Percentiles rank a stretch among this genome's conserved stretches.
These are phyloP conservation scores for Pseudocohnilembus persalinus DNA, from an alignment of 169 alveolate genomes.

Conservation along the genomic window DNA sequence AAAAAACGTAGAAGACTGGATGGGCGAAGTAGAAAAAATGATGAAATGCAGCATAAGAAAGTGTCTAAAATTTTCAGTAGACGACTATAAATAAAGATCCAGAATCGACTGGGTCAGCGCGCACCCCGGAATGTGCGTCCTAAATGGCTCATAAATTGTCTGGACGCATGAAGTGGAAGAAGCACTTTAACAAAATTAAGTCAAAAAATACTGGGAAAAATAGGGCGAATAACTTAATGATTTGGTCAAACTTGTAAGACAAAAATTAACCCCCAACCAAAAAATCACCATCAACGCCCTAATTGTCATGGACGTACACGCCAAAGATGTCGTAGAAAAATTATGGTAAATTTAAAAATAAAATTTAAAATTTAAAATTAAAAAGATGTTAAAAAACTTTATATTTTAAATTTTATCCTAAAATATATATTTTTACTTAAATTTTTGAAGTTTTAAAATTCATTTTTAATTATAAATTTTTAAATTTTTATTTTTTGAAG, in stretches of 20 bases:
- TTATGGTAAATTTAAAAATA: neutral
- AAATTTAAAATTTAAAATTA: constrained; percentile 55
- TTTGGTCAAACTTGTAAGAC: constrained; percentile 89
- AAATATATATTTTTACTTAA: neutral
- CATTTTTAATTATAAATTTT: constrained; percentile 4
- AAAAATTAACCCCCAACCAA: constrained; percentile 83
- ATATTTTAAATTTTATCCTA: neutral
- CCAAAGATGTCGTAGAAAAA: constrained; percentile 89
- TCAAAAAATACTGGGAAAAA: constrained; percentile 59
- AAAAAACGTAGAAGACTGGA: constrained; percentile 91
- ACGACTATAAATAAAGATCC: constrained; percentile 75
- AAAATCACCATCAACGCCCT: constrained; percentile 91
- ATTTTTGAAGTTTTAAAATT: neutral
- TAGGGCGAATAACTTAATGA: constrained; percentile 82
- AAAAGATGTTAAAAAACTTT: constrained; percentile 8
- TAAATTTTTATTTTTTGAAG: constrained; percentile 44
- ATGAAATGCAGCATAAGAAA: constrained; percentile 82
- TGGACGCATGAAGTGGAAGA: constrained; percentile 95
- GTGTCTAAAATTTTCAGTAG: constrained; percentile 63
- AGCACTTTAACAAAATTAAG: constrained; percentile 76
- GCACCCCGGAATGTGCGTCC: constrained; percentile 92
- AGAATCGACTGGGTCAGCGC: constrained; percentile 91
- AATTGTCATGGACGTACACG: constrained; percentile 95
- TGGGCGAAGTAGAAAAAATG: constrained; percentile 89
- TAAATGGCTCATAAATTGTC: constrained; percentile 91